Base-by-base conservation (phyloP, 2,329 filamentous ascomycete species). In the Aureobasidium sp. region DNA sequence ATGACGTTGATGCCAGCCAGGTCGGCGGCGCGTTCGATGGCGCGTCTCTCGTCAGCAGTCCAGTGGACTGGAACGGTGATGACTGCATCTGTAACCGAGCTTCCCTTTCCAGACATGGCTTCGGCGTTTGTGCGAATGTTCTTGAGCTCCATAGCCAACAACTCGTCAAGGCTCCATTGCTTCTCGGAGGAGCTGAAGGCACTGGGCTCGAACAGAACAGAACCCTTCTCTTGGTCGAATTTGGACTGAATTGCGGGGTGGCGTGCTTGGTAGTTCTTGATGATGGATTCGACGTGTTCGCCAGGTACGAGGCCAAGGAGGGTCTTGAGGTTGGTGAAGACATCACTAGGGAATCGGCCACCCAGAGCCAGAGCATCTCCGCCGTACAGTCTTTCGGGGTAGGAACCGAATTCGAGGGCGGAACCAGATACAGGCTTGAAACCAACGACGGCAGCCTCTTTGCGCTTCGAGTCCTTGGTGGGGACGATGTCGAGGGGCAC, bases 401-500 rank as follows among this genome's bases (percentile, higher is more conserved):
- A 96, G 6, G 56, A 60, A 16, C 64, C 67, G 6, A 59, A 53
- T 22, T 68, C 66, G 75, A 71, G 57, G 34, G 61, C 60, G 55
- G 81, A 76, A 52, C 79, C 80, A 63, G 79, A 74, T n/a, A 81
- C 78, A 32, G 90, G 89, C 73, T 98, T 97, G 75, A 98, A 97
- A 38, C 89, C 86, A 61, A 98, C 83, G 37, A 90, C 90, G 2
- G 90, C 88, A 21, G 80, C 81, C 70, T 98, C 93, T 76, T 98
- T 98, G 66, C 93, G 86, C 70, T 95, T 88, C 25, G 93, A 96
- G 73, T 98, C 93, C 69, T 97, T 98, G 25, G 90, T 96, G 54
- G 96, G 80, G 68, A 98, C 91, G 60, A 98, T 97, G 61, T 98
- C 93, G 67, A 98, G 88, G 10, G 93, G 93, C 49, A 95, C 91